A percentile compares a stretch with the other conserved stretches of the same genome.
Conservation (phyloP, 495 filamentous ascomycete species). For the Apiosordaria backusii region DNA sequence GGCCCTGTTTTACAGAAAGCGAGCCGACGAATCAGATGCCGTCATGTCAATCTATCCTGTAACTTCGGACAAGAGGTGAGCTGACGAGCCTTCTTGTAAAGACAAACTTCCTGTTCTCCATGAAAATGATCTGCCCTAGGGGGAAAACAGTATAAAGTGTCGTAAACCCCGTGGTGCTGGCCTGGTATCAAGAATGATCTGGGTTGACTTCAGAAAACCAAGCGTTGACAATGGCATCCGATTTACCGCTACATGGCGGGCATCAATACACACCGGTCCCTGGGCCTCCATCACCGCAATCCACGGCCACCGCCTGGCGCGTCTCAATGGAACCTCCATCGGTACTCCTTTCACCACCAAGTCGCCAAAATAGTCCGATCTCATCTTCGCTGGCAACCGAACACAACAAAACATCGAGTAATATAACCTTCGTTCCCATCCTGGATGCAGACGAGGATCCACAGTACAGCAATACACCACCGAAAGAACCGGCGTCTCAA, state of each 20-base stretch:
- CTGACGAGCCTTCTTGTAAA: no score
- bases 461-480: neutral
- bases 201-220: neutral
- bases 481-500: neutral
- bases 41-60: neutral
- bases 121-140: neutral
- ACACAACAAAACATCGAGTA: neutral
- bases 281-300: neutral
- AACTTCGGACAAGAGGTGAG: neutral
- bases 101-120: neutral
- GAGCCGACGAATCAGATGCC: neutral
- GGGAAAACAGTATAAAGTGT: neutral
- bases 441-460: neutral
- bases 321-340: neutral
- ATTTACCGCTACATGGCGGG: neutral
- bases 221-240: neutral
- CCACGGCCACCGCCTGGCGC: neutral
- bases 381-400: neutral
- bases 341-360: neutral
- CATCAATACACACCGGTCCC: neutral
- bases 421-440: neutral
- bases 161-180: neutral
- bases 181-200: neutral
- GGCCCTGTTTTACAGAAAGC: neutral
- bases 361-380: neutral